These are phyloP conservation scores for Calonectria ilicicola DNA, from an alignment of 2,329 filamentous ascomycete genomes.

Conservation along the genomic window DNA sequence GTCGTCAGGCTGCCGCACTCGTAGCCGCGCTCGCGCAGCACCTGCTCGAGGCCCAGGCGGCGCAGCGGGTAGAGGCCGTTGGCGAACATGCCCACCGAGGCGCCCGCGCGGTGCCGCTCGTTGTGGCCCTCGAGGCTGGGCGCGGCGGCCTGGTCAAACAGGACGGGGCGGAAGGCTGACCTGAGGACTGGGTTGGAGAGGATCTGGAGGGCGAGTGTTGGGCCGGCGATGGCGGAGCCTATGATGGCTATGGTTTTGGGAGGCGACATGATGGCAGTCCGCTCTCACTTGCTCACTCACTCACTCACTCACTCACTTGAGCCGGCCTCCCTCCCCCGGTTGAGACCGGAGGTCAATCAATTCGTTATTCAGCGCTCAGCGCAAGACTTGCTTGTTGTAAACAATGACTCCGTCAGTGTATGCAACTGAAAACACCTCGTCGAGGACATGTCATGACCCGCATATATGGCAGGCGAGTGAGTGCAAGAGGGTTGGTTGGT, in stretches of 20 bases:
- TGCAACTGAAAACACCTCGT: neutral
- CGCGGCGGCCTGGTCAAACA: slow-evolving; percentile 30
- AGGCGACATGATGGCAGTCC: neutral
- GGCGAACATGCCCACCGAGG: slow-evolving; percentile 38
- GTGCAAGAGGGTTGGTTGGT: neutral
- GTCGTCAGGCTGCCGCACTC: slow-evolving; percentile 28
- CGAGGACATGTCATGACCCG: neutral
- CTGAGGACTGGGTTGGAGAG: slow-evolving; percentile 29
- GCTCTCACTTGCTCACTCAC: no score
- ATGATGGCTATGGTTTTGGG: slow-evolving; percentile 34
- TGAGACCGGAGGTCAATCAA: neutral
- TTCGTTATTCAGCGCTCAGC: neutral
- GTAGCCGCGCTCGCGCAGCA: slow-evolving; percentile 22
- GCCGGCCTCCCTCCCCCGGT: neutral
- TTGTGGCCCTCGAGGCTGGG: slow-evolving; percentile 22
- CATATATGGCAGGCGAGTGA: neutral
- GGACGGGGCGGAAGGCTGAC: slow-evolving; percentile 25
- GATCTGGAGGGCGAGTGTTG: slow-evolving; percentile 34
- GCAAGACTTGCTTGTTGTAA: neutral
- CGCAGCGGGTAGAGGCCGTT: slow-evolving; percentile 37
- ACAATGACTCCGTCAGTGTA: neutral
- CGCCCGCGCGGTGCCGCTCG: slow-evolving; percentile 32
- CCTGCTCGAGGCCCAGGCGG: slow-evolving; percentile 31
- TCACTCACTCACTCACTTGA: no score
- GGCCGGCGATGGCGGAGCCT: slow-evolving; percentile 33